Base-by-base conservation (phyloP, 75 land plant genomes). In the Picea sitchensis region DNA sequence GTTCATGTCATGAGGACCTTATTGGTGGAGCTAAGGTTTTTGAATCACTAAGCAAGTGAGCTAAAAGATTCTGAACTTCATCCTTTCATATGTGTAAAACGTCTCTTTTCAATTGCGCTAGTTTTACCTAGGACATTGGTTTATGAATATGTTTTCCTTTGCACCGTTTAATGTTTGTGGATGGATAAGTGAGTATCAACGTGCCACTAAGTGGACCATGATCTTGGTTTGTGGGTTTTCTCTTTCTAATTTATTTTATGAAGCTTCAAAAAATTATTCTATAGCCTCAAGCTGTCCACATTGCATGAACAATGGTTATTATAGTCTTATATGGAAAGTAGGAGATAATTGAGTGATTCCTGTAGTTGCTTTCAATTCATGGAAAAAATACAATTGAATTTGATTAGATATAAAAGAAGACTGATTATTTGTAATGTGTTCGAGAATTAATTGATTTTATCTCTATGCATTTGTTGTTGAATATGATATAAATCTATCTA, bases 21-120 rank as follows among this genome's bases (percentile, higher is more conserved):
- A 65, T 57, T 34, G 61, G n/a, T 64, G 15, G 54, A 44, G 23
- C 34, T 63, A 20, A 32, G 75, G 60, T 82, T 69, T 36, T 30
- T 58, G 58, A 62, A 73, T 82, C 79, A 20, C 32, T 61, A 30
- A 84, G 89, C 81, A 54, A 74, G 89, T 87, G 79, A 87, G 87
- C 80, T 57, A 59, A 56, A 61, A 65, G 23, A 1, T 75, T 11
- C 12, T 75, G 41, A 3, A 18, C 56, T 11, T 38, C 69, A 14
- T 38, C 9, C 12, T 3, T 31, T 44, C 4, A n/a, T 20, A 78
- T 78, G 65, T 65, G 12, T 18, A 13, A 32, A 38, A 68, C 14
- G 47, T 68, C 72, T 36, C 72, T 38, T 68, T 32, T 68, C n/a
- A 18, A 69, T 69, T 69, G 36, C n/a, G 1, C 20, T 69, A 36